A percentile compares a stretch with the other conserved stretches of the same genome.
Conservation (phyloP, 2,329 filamentous ascomycete genomes). For the Arthrobotrys sphaeroides region DNA sequence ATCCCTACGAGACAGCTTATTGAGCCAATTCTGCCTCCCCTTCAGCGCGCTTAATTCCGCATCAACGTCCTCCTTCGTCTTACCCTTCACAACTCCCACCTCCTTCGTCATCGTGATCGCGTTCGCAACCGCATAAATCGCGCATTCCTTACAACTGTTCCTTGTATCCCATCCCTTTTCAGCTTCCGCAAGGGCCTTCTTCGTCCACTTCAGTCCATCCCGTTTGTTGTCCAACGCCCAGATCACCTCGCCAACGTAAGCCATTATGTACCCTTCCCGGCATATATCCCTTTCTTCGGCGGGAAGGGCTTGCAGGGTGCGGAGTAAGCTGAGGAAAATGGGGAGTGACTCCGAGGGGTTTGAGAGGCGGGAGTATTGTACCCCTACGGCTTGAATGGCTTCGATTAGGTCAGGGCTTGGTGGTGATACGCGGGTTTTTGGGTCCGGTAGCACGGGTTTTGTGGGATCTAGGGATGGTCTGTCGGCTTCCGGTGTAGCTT, state of each 20-base stretch:
- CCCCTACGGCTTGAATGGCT: conserved; percentile 33
- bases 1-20: conserved; percentile 26
- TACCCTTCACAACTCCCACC: conserved; percentile 41
- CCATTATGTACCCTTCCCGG: conserved; percentile 55
- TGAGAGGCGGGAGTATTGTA: conserved; percentile 31
- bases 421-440: conserved; percentile 16
- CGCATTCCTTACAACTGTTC: conserved; percentile 55
- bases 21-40: conserved; percentile 41
- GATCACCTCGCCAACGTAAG: conserved; percentile 57
- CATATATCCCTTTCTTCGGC: conserved; percentile 54
- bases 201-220: conserved; percentile 56
- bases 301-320: conserved; percentile 38
- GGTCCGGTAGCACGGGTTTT: conserved; percentile 41
- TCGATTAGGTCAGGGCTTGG: conserved; percentile 34
- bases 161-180: conserved; percentile 49
- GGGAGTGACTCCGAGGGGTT: conserved; percentile 41
- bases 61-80: conserved; percentile 23
- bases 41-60: conserved; percentile 45
- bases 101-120: conserved; percentile 56
- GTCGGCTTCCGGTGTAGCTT: conserved; percentile 22
- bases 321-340: conserved; percentile 45
- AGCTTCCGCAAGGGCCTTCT: conserved; percentile 55
- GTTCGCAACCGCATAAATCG: conserved; percentile 56
- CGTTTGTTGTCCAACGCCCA: conserved; percentile 56
- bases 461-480: conserved; percentile 13